Conservation (phyloP, 1,284 basidiomycete genomes). For the Marasmius tenuissimus region DNA sequence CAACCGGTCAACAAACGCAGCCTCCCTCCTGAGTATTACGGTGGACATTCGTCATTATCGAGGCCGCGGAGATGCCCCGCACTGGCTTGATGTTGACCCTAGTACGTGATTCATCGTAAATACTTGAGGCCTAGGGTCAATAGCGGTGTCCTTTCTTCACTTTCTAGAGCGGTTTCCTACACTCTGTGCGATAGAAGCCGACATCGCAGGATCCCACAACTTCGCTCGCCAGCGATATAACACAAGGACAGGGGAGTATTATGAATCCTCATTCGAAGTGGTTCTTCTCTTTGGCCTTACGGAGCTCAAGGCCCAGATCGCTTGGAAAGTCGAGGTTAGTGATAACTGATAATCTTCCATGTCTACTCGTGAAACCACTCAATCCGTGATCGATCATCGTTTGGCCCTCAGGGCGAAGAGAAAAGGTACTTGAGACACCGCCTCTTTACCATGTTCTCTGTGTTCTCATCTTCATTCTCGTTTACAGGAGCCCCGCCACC, state of each 20-base stretch:
- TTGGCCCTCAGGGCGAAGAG: not conserved
- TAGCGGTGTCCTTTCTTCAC: not conserved
- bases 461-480: not conserved
- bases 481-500: not conserved
- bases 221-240: not conserved
- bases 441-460: too few species aligned
- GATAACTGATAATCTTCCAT: not conserved
- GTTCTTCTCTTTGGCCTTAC: constrained; percentile 11
- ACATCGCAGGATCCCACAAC: not conserved
- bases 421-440: not conserved
- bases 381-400: too few species aligned
- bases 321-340: constrained; percentile 10
- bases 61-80: not conserved
- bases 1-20: not conserved
- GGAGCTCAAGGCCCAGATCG: constrained; percentile 14
- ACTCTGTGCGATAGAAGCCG: constrained; percentile 7
- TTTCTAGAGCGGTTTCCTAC: constrained; percentile 1
- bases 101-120: not conserved
- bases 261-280: constrained; percentile 5
- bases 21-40: not conserved
- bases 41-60: constrained; percentile 3
- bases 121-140: not conserved
- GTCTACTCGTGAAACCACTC: not conserved
- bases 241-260: not conserved
- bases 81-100: constrained; percentile 3